Conservation (phyloP, 805 yeast species). For the Metschnikowia anglica region DNA sequence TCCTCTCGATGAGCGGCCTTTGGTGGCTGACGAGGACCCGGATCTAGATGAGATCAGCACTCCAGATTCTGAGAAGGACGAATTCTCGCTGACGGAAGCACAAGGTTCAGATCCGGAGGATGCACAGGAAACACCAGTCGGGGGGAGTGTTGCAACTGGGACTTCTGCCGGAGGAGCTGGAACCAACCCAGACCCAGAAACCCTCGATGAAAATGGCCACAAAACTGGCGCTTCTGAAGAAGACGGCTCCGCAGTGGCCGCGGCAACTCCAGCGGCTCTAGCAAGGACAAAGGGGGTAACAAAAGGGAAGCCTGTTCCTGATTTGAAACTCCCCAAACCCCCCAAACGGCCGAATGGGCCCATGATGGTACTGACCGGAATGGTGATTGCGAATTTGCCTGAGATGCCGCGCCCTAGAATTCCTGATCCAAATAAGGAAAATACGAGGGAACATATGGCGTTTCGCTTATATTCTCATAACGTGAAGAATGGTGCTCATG, state of each 20-base stretch:
- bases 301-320: no score
- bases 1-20: slow-evolving; percentile 20
- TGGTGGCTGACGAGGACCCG: slow-evolving; percentile 19
- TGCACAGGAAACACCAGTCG: no score
- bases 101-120: no score
- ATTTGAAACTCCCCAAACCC: neutral
- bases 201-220: no score
- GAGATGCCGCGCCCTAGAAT: slow-evolving; percentile 15
- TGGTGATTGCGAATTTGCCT: neutral
- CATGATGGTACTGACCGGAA: neutral
- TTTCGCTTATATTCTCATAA: slow-evolving; percentile 39
- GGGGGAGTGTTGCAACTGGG: no score
- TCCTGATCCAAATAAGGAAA: slow-evolving; percentile 15
- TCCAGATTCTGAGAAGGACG: neutral
- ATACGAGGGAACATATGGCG: slow-evolving; percentile 16
- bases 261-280: no score
- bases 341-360: neutral
- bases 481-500: slow-evolving; percentile 32
- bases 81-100: neutral
- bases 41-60: slow-evolving; percentile 11
- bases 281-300: no score
- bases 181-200: no score
- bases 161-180: no score
- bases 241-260: no score
- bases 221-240: no score